Conservation (phyloP, 2,329 filamentous ascomycete genomes). For the Sarocladium kiliense region DNA sequence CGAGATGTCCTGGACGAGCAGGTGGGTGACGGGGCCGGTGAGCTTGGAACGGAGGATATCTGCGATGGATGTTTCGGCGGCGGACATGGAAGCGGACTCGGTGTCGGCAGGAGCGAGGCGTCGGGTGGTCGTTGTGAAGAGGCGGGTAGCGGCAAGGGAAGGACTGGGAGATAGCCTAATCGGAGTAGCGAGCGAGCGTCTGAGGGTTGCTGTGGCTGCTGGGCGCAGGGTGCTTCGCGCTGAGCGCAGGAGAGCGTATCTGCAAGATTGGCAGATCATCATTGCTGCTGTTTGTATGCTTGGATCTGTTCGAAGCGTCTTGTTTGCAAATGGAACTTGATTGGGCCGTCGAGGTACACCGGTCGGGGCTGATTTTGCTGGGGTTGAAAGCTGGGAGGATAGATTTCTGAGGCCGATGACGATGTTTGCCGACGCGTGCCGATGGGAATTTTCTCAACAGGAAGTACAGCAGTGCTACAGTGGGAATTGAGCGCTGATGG, state of each 20-base stretch:
- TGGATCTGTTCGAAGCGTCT: no score
- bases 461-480: not conserved
- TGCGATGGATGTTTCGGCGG: slow-evolving; percentile 56
- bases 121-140: slow-evolving; percentile 12
- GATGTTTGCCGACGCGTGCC: not conserved
- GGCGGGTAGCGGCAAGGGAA: not conserved
- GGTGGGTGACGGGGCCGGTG: slow-evolving; percentile 33
- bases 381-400: not conserved
- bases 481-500: not conserved
- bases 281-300: not conserved
- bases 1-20: slow-evolving; percentile 71
- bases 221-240: no score
- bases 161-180: not conserved
- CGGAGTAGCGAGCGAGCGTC: no score
- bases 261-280: slow-evolving; percentile 2
- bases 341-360: no score
- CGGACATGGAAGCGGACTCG: slow-evolving; percentile 27
- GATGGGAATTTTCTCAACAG: not conserved
- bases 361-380: no score
- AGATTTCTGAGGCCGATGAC: slow-evolving; percentile 1
- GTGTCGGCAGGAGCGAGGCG: slow-evolving; percentile 11
- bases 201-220: no score
- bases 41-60: slow-evolving; percentile 32
- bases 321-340: no score
- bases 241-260: not conserved